Percentiles rank a stretch among this genome's conserved stretches.
Evolutionary conservation across 2,329 filamentous ascomycete genomes (phyloP).

Genomic region (Trichoderma sp.): DNA sequence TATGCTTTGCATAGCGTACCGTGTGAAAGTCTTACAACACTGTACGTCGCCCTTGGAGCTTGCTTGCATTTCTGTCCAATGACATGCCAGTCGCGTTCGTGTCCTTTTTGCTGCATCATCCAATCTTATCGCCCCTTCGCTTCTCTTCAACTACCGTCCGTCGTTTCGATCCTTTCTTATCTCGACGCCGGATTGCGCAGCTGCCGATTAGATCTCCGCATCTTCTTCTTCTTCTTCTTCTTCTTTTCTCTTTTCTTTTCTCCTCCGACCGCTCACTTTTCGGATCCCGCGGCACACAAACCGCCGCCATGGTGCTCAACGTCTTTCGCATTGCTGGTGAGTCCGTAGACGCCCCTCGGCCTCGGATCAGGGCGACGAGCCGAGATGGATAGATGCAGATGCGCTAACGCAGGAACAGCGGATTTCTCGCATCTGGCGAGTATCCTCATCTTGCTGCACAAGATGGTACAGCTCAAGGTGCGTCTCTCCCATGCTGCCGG

Average conservation of each 20-base stretch:
- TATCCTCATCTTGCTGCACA: constrained; percentile 91
- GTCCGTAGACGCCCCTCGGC: constrained; percentile 22
- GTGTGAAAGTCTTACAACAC: neutral
- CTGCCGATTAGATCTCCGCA: no score
- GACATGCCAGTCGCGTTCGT: constrained; percentile 26
- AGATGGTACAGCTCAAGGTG: constrained; percentile 92
- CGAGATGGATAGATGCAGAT: constrained; percentile 10
- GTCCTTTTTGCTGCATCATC: constrained; percentile 25
- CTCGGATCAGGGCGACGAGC: neutral
- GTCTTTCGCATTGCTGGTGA: constrained; percentile 57
- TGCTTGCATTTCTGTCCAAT: constrained; percentile 21
- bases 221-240: neutral
- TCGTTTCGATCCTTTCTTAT: neutral
- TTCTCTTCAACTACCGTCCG: neutral
- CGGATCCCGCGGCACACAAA: neutral
- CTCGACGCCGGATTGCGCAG: neutral
- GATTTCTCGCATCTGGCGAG: constrained; percentile 95
- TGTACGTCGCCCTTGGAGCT: neutral
- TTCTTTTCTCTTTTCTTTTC: neutral
- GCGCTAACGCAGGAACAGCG: constrained; percentile 50
- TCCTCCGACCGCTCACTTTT: neutral
- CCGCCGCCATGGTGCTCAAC: constrained; percentile 49
- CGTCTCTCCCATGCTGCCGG: neutral
- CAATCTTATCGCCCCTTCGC: constrained; percentile 15
- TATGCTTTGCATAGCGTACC: neutral